phyloP scores from a whole-genome alignment of 257 asterid genomes.

The Fraxinus pennsylvanica region DNA sequence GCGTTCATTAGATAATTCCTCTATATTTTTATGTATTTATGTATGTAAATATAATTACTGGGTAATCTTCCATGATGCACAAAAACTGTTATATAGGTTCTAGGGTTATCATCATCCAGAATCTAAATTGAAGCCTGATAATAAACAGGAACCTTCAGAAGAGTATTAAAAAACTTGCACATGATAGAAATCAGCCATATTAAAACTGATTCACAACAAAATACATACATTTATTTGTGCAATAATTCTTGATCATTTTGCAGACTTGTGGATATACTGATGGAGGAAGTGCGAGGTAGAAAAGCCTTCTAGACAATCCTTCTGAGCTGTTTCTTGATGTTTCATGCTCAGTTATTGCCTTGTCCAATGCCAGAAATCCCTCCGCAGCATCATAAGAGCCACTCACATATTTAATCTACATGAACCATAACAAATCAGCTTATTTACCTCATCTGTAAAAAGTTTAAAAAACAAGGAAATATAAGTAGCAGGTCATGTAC shows the following conservation, averaged over 20 bases:
- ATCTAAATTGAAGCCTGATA: not conserved
- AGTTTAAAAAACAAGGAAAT: not conserved
- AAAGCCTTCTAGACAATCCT: constrained; percentile 86
- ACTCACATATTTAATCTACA: constrained; percentile 89
- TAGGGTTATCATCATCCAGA: not conserved
- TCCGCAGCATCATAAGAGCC: constrained; percentile 88
- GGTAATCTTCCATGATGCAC: not conserved
- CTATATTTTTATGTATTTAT: too few relatives aligned
- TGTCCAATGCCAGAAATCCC: constrained; percentile 75
- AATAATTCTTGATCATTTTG: constrained; percentile 77
- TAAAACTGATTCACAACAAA: constrained; percentile 7
- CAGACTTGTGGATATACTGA: constrained; percentile 96
- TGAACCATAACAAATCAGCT: not conserved
- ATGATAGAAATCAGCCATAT: not conserved
- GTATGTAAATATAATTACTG: too few relatives aligned
- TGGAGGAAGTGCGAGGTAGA: constrained; percentile 98
- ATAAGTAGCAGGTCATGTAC: constrained; percentile 27
- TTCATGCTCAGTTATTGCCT: constrained; percentile 82
- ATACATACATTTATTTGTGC: constrained; percentile 72
- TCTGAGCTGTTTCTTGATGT: constrained; percentile 57
- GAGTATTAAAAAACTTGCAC: not conserved
- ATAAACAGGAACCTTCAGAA: not conserved
- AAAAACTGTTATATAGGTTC: not conserved
- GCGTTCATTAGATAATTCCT: too few relatives aligned
- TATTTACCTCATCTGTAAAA: not conserved